These are phyloP conservation scores for Plasmodium falciparum DNA, from an alignment of 169 alveolate genomes.

Conservation along the genomic window DNA sequence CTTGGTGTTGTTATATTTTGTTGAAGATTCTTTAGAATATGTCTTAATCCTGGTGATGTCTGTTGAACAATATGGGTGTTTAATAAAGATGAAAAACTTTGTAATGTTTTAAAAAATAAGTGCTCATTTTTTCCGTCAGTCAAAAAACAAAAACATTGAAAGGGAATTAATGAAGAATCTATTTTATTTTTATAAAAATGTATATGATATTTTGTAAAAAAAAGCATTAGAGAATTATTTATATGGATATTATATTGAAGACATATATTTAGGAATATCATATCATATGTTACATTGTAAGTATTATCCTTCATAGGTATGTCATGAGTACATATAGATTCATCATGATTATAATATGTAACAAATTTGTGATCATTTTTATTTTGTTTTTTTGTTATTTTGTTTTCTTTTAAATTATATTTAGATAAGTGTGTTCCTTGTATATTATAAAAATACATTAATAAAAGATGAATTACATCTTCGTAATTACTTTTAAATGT, in stretches of 20 bases:
- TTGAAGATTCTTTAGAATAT: too few species aligned
- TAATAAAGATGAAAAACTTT: constrained; percentile 1
- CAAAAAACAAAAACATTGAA: constrained; percentile 5
- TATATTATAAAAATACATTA: constrained; percentile 18
- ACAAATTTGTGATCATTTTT: background rate
- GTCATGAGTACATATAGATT: too few species aligned
- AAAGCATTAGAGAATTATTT: constrained; percentile 4
- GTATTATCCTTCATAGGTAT: too few species aligned
- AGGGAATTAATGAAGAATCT: background rate
- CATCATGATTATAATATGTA: too few species aligned
- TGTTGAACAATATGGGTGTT: background rate
- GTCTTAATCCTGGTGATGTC: too few species aligned
- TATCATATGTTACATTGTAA: background rate
- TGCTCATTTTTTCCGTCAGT: background rate
- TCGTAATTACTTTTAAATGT: constrained; percentile 13
- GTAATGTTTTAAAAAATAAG: background rate
- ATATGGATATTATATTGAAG: background rate
- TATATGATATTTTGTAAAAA: constrained; percentile 6
- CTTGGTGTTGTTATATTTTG: too few species aligned
- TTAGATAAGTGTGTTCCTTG: background rate
- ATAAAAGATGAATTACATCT: constrained; percentile 13
- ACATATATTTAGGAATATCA: constrained; percentile 14
- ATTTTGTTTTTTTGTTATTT: background rate
- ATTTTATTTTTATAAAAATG: background rate
- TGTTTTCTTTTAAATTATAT: background rate